Evolutionary conservation across 371 early-diverging fungal species (phyloP).

Genomic region (Mucor mucedo): DNA sequence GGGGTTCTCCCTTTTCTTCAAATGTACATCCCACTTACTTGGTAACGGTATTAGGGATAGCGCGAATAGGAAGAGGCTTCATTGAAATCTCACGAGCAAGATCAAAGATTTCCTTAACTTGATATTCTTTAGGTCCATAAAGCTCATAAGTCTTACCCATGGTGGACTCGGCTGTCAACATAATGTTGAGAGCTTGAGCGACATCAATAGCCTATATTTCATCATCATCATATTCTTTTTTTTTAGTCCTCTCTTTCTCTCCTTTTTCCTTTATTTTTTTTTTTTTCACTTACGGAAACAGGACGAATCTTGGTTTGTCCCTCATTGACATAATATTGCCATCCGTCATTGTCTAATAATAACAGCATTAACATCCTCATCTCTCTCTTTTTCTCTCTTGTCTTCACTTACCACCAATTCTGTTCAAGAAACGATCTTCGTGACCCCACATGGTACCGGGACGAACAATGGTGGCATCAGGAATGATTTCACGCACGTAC

Average conservation of each 20-base stretch:
- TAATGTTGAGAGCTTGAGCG: constrained; percentile 79
- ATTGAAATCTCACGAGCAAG: constrained; percentile 77
- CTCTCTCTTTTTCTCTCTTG: not conserved
- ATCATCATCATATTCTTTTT: not conserved
- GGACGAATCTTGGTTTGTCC: constrained; percentile 82
- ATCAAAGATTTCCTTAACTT: constrained; percentile 72
- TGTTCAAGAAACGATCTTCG: constrained; percentile 93
- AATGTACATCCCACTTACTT: constrained; percentile 46
- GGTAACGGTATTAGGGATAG: constrained; percentile 73
- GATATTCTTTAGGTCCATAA: constrained; percentile 83
- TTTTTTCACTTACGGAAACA: constrained; percentile 65
- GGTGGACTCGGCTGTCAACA: constrained; percentile 74
- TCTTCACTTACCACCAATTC: constrained; percentile 74
- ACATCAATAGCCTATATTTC: constrained; percentile 80
- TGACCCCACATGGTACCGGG: constrained; percentile 89
- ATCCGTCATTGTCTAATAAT: constrained; percentile 47
- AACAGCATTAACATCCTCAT: not conserved
- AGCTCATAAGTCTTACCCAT: constrained; percentile 91
- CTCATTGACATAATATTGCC: constrained; percentile 75
- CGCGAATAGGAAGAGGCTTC: constrained; percentile 65
- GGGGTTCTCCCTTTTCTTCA: not conserved
- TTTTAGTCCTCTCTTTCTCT: not conserved
- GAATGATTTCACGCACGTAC: constrained; percentile 86
- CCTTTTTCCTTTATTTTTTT: not conserved
- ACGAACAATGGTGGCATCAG: constrained; percentile 93